Base-by-base conservation (phyloP, 2,329 filamentous ascomycete genomes). In the Capronia americana region DNA sequence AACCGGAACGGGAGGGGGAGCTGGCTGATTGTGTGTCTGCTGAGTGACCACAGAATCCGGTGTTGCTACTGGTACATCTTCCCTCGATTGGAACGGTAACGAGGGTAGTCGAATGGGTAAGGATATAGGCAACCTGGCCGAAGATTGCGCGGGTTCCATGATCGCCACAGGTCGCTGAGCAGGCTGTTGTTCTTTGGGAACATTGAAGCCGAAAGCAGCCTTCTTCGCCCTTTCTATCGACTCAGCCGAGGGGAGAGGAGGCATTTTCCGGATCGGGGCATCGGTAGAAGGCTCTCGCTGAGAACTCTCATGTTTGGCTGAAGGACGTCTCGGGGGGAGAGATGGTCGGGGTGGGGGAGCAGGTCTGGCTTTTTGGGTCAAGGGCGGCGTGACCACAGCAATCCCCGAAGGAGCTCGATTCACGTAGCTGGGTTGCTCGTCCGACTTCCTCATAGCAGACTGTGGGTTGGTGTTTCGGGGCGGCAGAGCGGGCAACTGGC, bases 401-500 rank as follows among this genome's bases (percentile, higher is more conserved):
- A 77, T 74, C 38, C 74, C 76, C 30, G 79, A 69, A 4, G 78
- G 75, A 32, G 76, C 73, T 57, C 76, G 76, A 63, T 73, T 74
- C 61, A 74, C 75, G 55, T 81, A 79, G 55, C 75, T 75, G 46
- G 82, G 76, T 57, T 79, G 78, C 30, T 72, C 72, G 12, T 69
- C 65, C 17, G 71, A 69, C n/a, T 77, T 77, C 73, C 50, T 69
- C 62, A 48, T 67, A 51, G 26, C 48, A 26, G 61, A 61, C 41
- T 51, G 62, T 20, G 51, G 62, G 55, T 58, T 66, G 59, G 32
- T 75, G 61, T 78, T 76, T 71, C 83, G 86, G 0, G 83, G 81
- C 57, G 85, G 86, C 41, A 88, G 77, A 32, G 82, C 78, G 59
- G 87, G 87, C 10, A 88, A 75, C 44, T 82, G 80, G 14, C 81